Base-by-base conservation (phyloP, 495 filamentous ascomycete species). In the Hapsidospora chrysogenum region DNA sequence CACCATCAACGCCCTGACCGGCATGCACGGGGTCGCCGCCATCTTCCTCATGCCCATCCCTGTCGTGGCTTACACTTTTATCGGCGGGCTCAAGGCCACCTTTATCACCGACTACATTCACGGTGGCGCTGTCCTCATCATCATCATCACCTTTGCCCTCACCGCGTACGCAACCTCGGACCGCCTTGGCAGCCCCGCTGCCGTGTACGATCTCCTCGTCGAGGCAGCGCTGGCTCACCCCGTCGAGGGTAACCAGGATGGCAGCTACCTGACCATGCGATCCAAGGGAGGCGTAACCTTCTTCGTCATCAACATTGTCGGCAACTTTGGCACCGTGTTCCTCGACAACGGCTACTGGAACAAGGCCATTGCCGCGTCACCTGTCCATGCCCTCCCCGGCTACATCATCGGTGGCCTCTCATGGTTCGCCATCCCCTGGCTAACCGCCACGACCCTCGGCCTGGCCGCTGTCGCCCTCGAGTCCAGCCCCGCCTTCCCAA, bases 11-110 rank as follows among this genome's bases (percentile, higher is more conserved):
- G 75, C 79, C 11, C 53, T 95, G 38, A 94, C 83, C 3, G 87
- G 87, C 23, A 79, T 95, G 58, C 73, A 74, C 35, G 89, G 83
- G 29, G 75, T 76, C 31, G 85, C 85, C 14, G 87, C 85, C 40
- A 94, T 78, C 54, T 85, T 83, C 52, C 44, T 42, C 35, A 40
- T 53, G 9, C 53, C 49, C 23, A 30, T 53, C 21, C 50, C 42
- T 31, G 54, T 55, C 13, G 45, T 45, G 17, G 38, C 38, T 1
- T 58, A 58, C 32, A 49, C 49, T 0, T 35, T 53, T 4, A 31
- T 41, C 11, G 54, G 54, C 10, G 54, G 51, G 21, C 39, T 58
- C 21, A 47, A 49, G 38, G 43, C 43, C 8, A 58, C 73, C 0
- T 68, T 70, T 47, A 41, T 70, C 11, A 49, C 50, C 0, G 54